These are phyloP conservation scores for Hygrocybe coccinea DNA, from an alignment of 768 basidiomycete genomes.

Conservation along the genomic window DNA sequence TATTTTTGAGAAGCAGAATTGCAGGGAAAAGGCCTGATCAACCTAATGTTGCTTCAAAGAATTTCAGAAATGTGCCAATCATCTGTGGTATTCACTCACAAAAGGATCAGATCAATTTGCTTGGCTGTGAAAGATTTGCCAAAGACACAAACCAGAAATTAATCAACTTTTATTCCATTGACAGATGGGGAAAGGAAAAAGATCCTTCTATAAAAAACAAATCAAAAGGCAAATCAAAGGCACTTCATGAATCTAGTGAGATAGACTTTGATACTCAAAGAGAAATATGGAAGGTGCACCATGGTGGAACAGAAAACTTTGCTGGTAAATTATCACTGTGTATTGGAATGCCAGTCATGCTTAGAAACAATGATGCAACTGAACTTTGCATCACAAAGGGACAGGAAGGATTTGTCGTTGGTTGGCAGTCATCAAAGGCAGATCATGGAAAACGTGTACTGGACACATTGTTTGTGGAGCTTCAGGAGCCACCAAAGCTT, in stretches of 20 bases:
- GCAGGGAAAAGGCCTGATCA: neutral
- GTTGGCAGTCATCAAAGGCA: slow-evolving; percentile 17
- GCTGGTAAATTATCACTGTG: slow-evolving; percentile 28
- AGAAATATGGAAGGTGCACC: slow-evolving; percentile 22
- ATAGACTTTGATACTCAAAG: slow-evolving; percentile 13
- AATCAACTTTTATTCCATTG: slow-evolving; percentile 12
- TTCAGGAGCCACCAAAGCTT: slow-evolving; percentile 8
- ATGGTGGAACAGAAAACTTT: slow-evolving; percentile 20
- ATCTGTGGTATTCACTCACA: slow-evolving; percentile 23
- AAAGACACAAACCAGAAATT: slow-evolving; percentile 13
- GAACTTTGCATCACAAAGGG: slow-evolving; percentile 17
- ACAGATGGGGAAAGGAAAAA: neutral
- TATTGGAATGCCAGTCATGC: slow-evolving; percentile 31
- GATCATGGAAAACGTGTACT: slow-evolving; percentile 23
- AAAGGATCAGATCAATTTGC: slow-evolving; percentile 22
- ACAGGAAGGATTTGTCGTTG: slow-evolving; percentile 26
- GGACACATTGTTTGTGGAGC: slow-evolving; percentile 10
- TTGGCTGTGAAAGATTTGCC: slow-evolving; percentile 21
- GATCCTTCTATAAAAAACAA: neutral
- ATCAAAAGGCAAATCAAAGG: neutral
- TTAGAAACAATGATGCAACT: slow-evolving; percentile 27
- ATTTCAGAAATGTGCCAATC: slow-evolving; percentile 21
- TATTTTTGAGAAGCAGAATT: slow-evolving; percentile 14
- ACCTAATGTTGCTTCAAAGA: slow-evolving; percentile 4
- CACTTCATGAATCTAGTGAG: neutral